Conservation (phyloP, 2,329 filamentous ascomycete genomes). For the Neophaeococcomyces mojaviensis region DNA sequence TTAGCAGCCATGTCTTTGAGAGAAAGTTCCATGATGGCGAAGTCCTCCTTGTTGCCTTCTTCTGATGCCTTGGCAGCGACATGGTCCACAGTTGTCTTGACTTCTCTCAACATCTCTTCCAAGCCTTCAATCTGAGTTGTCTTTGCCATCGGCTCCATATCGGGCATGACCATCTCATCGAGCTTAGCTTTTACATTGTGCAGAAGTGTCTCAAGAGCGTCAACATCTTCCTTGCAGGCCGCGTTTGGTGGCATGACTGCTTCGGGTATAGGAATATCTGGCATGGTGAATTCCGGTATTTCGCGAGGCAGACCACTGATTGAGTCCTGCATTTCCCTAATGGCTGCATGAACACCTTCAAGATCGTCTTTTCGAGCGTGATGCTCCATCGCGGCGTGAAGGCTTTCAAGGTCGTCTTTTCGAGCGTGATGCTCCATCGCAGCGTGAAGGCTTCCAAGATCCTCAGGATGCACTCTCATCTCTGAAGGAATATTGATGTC, state of each 20-base stretch:
- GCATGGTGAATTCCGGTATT: constrained; percentile 22
- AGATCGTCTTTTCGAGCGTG: constrained; percentile 35
- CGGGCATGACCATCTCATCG: constrained; percentile 63
- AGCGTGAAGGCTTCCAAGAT: constrained; percentile 39
- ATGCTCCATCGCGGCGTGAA: constrained; percentile 33
- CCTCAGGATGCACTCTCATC: constrained; percentile 38
- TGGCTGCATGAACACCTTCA: constrained; percentile 37
- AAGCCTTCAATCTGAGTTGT: constrained; percentile 54
- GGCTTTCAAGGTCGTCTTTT: constrained; percentile 41
- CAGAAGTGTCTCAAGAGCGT: constrained; percentile 83
- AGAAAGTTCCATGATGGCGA: constrained; percentile 67
- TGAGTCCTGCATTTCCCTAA: constrained; percentile 50
- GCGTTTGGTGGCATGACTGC: constrained; percentile 38
- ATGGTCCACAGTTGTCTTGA: constrained; percentile 63
- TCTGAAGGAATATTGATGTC: constrained; percentile 31
- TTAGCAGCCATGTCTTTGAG: constrained; percentile 68
- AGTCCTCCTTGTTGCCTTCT: constrained; percentile 68
- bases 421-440: constrained; percentile 26
- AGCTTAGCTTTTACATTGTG: constrained; percentile 82
- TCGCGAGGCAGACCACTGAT: constrained; percentile 40
- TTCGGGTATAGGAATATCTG: constrained; percentile 31
- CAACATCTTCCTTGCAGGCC: constrained; percentile 73
- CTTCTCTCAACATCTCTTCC: constrained; percentile 65
- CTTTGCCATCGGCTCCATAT: constrained; percentile 62
- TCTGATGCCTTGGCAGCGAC: constrained; percentile 59